Evolutionary conservation across 306 rosid species (phyloP).

Genomic region (Luffa acutangula): DNA sequence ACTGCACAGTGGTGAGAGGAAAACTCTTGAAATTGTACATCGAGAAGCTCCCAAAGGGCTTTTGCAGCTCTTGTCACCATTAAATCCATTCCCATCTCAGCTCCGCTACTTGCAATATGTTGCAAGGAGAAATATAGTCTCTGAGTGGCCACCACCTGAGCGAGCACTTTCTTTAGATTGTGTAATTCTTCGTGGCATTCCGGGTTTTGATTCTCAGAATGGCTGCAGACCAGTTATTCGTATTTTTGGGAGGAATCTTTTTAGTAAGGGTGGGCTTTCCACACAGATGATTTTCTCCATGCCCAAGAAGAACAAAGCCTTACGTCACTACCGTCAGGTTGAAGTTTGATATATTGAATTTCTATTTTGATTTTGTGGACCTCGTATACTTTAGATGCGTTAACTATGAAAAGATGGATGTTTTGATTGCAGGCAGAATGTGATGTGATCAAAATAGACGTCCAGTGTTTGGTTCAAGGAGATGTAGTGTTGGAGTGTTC

Average conservation of each 20-base stretch:
- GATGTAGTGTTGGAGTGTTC: constrained; percentile 97
- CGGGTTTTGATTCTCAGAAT: constrained; percentile 65
- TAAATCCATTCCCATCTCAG: constrained; percentile 91
- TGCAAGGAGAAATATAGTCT: constrained; percentile 73
- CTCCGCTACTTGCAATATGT: constrained; percentile 91
- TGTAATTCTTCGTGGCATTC: constrained; percentile 75
- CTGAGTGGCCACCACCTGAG: constrained; percentile 95
- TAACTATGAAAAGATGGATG: constrained; percentile 1
- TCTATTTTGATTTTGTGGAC: neutral
- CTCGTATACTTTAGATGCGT: neutral
- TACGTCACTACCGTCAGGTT: constrained; percentile 73
- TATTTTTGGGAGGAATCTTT: constrained; percentile 79
- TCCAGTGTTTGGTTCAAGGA: constrained; percentile 96
- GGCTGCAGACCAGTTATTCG: constrained; percentile 86
- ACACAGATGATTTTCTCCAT: constrained; percentile 84
- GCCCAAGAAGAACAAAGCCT: constrained; percentile 71
- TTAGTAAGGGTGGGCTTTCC: constrained; percentile 69
- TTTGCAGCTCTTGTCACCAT: constrained; percentile 71
- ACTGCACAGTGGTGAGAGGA: constrained; percentile 64
- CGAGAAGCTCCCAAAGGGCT: constrained; percentile 91
- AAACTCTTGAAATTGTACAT: constrained; percentile 82
- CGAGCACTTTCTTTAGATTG: constrained; percentile 87
- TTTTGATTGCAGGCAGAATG: constrained; percentile 70
- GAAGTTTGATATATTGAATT: neutral
- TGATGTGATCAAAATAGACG: constrained; percentile 94